Base-by-base conservation (phyloP, 768 basidiomycete genomes). In the Boletus pseudopeckii region DNA sequence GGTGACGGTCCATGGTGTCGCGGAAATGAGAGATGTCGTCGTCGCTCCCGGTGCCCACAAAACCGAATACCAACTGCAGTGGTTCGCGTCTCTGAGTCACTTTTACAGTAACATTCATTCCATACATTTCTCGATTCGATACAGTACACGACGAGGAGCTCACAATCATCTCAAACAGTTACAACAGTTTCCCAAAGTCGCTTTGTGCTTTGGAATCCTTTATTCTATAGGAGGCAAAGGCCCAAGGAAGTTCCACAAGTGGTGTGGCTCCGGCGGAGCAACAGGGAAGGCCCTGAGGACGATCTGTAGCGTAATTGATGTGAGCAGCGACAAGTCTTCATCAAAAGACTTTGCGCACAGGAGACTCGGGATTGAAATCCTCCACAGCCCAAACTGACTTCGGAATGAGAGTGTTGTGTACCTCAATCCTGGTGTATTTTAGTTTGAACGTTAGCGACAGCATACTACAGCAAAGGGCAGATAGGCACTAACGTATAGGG, bases 241-340 rank as follows among this genome's bases (percentile, higher is more conserved):
- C 28, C 28, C 28, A 28, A 28, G 28, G 28, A 45, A 32, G 11
- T 1, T 15, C 44, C 44, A 45, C 30, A 20, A 2, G 13, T 45
- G 44, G 5, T 7, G 11, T 11, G 17, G 17, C 17, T 2, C 10
- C n/a, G n/a, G n/a, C 28, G 28, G 28, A 28, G 28, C 28, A 14
- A 20, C 0, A 5, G 7, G 4, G 26, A 14, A 1, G 8, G 7
- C 0, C 1, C 7, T 7, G 24, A 49, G 7, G 14, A 4, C 9
- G 15, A 52, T 11, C 51, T 52, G 45, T 24, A 8, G 15, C 2
- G 9, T 24, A 50, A 33, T 13, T 15, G 17, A 26, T 34, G 17
- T 50, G 5, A 52, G 28, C 18, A 37, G 65, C 57, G 0, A 60
- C 50, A 38, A 36, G 10, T 26, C 24, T 6, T 26, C 9, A 43